Evolutionary conservation across 2,329 filamentous ascomycete genomes (phyloP), one percentile per base, ranked within the genome.

Genomic region (Fusarium nygamai): DNA sequence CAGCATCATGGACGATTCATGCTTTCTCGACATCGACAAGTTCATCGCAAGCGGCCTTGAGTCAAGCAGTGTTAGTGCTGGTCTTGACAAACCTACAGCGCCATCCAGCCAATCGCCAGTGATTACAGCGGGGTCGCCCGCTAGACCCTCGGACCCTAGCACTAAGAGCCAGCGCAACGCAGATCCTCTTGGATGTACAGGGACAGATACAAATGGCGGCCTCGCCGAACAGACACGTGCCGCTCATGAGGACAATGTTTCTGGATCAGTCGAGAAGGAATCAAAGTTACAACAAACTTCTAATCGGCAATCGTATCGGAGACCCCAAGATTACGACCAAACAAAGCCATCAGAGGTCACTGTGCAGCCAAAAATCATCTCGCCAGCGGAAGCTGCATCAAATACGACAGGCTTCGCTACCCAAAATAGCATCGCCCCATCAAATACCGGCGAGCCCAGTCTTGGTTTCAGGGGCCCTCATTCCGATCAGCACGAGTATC

Each of bases 1-100:
- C 53, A 80, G 79, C 56, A 75, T 79, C 58, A 70, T 80, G 58
- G 74, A 79, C 67, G 79, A 80, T 64, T 78, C 77, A 61, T 78
- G 67, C 57, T 73, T 68, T 47, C 48, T 67, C 41, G 72, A 68
- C 24, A 46, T 58, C 41, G 43, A 64, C 61, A 61, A 65, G 57
- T 63, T 53, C 39, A 76, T 67, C 44, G 58, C 62, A 43, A 59
- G 36, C 53, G 61, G 58, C 54, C 58, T 65, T 24, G 73, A 60
- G 31, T 51, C 63, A 53, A 61, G 41, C 38, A 63, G 64, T 67
- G 63, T 64, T 67, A 75, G 67, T 65, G 75, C 57, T 64, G 72
- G 73, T 69, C 65, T 69, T 67, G 69, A 68, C 64, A 69, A 76
- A 62, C 41, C 72, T 59, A 62, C 63, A 63, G 61, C 53, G 29